phyloP scores from a whole-genome alignment of 2,329 filamentous ascomycete species.

The Westerdykella ornata region DNA sequence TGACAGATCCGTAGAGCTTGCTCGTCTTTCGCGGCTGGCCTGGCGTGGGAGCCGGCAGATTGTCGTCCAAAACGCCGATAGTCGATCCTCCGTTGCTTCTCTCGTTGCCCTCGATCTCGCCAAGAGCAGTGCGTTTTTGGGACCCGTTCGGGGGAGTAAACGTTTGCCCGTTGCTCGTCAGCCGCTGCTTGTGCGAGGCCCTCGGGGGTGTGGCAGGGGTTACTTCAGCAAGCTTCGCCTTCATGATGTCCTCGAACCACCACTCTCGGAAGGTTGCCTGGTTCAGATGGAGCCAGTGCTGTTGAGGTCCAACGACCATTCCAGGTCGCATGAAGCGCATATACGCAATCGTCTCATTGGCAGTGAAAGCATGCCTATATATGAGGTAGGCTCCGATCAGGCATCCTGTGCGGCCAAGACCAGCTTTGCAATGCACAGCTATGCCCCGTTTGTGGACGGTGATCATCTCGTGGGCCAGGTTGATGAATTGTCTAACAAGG shows the following conservation, averaged over 20 bases:
- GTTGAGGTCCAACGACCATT: conserved; percentile 97
- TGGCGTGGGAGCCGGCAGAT: conserved; percentile 87
- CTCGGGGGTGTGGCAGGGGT: conserved; percentile 54
- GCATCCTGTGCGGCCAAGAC: conserved; percentile 89
- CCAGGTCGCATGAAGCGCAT: conserved; percentile 99
- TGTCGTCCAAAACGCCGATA: conserved; percentile 72
- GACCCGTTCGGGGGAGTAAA: conserved; percentile 80
- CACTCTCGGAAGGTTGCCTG: conserved; percentile 96
- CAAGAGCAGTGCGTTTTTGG: conserved; percentile 74
- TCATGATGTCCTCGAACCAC: conserved; percentile 76
- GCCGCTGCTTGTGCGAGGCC: conserved; percentile 41
- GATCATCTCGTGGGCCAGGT: conserved; percentile 90
- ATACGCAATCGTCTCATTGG: conserved; percentile 93
- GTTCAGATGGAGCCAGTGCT: conserved; percentile 98
- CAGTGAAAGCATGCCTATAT: conserved; percentile 93
- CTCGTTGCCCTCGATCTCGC: conserved; percentile 83
- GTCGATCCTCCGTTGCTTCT: conserved; percentile 42
- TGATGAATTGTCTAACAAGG: conserved; percentile 91
- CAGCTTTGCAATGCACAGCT: conserved; percentile 97
- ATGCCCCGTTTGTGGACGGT: conserved; percentile 85
- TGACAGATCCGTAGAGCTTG: conserved; percentile 52
- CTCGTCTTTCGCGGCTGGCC: conserved; percentile 90
- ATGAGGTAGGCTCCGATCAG: conserved; percentile 96
- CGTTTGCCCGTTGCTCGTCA: conserved; percentile 60
- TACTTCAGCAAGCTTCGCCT: conserved; percentile 68